Conservation (phyloP, 1,284 basidiomycete species). For the Stygiomarasmius scandens region DNA sequence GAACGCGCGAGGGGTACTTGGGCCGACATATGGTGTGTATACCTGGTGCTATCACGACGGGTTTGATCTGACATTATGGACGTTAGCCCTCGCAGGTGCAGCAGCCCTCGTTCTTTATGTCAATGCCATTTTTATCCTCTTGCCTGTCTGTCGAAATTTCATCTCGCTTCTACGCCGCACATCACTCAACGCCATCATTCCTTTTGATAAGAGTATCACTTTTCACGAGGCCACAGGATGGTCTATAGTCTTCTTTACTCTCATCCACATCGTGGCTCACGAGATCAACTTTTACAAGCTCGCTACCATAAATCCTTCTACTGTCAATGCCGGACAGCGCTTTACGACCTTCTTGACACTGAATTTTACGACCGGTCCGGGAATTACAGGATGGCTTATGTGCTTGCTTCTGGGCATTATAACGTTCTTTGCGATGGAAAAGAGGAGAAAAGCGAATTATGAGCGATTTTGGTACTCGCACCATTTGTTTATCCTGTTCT, state of each 20-base stretch:
- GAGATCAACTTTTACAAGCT: slow-evolving; percentile 81
- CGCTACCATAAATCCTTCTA: slow-evolving; percentile 57
- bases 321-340: slow-evolving; percentile 54
- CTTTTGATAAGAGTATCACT: slow-evolving; percentile 87
- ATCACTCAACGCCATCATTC: slow-evolving; percentile 81
- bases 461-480: slow-evolving; percentile 91
- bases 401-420: slow-evolving; percentile 69
- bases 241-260: slow-evolving; percentile 77
- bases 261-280: slow-evolving; percentile 75
- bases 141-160: slow-evolving; percentile 91
- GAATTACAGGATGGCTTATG: slow-evolving; percentile 93
- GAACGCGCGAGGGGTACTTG: slow-evolving; percentile 68
- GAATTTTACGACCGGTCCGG: slow-evolving; percentile 88
- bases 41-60: not conserved
- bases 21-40: slow-evolving; percentile 73
- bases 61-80: not conserved
- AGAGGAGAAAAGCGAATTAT: slow-evolving; percentile 70
- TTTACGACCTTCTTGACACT: slow-evolving; percentile 69
- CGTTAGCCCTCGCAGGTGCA: slow-evolving; percentile 76
- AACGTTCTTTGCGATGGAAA: slow-evolving; percentile 83
- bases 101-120: slow-evolving; percentile 87
- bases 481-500: slow-evolving; percentile 88
- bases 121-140: slow-evolving; percentile 86
- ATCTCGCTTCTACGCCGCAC: slow-evolving; percentile 83
- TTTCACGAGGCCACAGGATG: slow-evolving; percentile 89